Evolutionary conservation across 495 filamentous ascomycete species (phyloP).

Genomic region (Bathelium albidoporum): DNA sequence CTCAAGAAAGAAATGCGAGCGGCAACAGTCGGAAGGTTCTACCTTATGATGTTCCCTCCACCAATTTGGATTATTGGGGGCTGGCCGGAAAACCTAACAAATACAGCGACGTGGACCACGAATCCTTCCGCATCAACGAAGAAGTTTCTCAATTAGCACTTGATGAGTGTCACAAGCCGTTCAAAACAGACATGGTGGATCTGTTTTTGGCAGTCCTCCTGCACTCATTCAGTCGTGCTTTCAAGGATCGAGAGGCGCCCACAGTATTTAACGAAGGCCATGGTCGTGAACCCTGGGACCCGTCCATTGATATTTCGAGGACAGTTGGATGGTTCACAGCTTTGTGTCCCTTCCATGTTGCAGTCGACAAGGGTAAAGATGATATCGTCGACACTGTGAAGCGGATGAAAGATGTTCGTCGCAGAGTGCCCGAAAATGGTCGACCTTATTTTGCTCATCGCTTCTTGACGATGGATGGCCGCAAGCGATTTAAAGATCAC

Average conservation of each 20-base stretch:
- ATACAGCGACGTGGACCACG: constrained; percentile 14
- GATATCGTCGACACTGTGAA: constrained; percentile 18
- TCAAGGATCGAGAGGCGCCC: constrained; percentile 16
- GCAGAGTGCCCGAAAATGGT: constrained; percentile 19
- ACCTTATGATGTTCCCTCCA: constrained; percentile 1
- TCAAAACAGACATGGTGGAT: constrained; percentile 19
- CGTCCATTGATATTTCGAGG: constrained; percentile 16
- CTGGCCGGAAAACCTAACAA: constrained; percentile 13
- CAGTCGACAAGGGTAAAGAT: constrained; percentile 10
- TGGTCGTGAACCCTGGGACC: constrained; percentile 20
- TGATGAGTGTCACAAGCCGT: constrained; percentile 7
- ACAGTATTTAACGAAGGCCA: constrained; percentile 21
- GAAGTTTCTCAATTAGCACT: not conserved
- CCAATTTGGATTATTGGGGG: constrained; percentile 18
- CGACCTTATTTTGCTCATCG: constrained; percentile 20
- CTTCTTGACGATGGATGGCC: constrained; percentile 18
- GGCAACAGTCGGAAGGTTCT: not conserved
- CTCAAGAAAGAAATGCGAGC: not conserved
- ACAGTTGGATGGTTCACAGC: constrained; percentile 24
- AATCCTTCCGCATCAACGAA: constrained; percentile 14
- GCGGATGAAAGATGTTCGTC: constrained; percentile 17
- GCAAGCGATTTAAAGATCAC: constrained; percentile 36
- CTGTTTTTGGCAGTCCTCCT: constrained; percentile 17
- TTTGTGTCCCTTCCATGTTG: constrained; percentile 17
- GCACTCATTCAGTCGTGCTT: constrained; percentile 20